Evolutionary conservation across 2,329 filamentous ascomycete genomes (phyloP), one percentile per base, ranked within the genome.

Genomic region (Mycosphaerella sp.): DNA sequence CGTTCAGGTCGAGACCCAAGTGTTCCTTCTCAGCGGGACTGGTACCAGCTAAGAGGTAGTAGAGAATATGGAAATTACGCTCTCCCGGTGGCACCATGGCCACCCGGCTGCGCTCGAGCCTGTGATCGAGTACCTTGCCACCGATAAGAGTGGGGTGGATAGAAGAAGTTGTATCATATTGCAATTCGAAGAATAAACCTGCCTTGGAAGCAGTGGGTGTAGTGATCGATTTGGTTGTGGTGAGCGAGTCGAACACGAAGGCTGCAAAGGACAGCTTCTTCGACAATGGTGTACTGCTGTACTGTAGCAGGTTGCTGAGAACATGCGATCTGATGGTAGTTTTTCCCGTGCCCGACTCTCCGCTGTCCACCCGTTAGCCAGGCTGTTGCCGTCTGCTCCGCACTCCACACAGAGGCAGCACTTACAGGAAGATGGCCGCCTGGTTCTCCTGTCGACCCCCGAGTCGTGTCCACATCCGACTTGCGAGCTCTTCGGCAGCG

Each of bases 171-270:
- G 89, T 95, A 70, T 98, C 92, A 69, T 98, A 98, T 72, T 98
- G 93, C 41, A 98, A 79, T 71, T 98, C 93, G 70, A 93, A 93
- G 69, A 95, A 95, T 12, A 98, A 80, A 59, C 93, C 93, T 9
- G 93, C 87, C 72, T 97, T 97, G 48, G 92, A 97, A 29, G 93
- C 93, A 1, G 89, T 95, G 1, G 91, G 91, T 0, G 92, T 97
- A 1, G 92, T 97, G 34, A 91, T 85, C 1, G 92, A 95, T 75
- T 98, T 98, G 26, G 93, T 98, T 1, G 93, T 97, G 4, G 93
- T 98, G 56, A 98, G 80, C 2, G 89, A 87, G 69, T 98, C 93
- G 70, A 98, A 98, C 56, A 97, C 83, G 70, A 96, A 98, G 42
- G 92, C 86, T 21, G 92, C 92, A 47, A 95, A 85, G 2, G 92